These are phyloP conservation scores for Calamus simplicifolius DNA, from an alignment of 176 grass and related monocot species.

Conservation along the genomic window DNA sequence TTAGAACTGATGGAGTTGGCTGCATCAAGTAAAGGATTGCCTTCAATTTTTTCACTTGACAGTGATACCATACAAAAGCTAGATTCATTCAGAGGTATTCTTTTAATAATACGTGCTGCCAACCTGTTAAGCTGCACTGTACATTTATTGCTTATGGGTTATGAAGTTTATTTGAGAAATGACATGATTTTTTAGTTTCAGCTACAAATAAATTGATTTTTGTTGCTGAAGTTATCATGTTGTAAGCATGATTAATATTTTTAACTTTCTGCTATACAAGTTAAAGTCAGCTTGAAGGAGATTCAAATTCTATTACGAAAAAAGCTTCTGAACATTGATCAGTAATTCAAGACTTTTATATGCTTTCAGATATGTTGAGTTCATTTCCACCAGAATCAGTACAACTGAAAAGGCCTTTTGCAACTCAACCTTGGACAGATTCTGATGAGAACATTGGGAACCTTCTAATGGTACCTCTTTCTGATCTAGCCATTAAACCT, in stretches of 20 bases:
- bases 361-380: conserved; percentile 55
- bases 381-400: conserved; percentile 67
- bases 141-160: not conserved
- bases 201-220: too few relatives aligned
- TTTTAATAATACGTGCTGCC: not conserved
- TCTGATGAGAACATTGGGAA: conserved; percentile 83
- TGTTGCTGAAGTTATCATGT: too few relatives aligned
- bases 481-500: too few relatives aligned
- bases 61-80: conserved; percentile 76
- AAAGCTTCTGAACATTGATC: too few relatives aligned
- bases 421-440: conserved; percentile 55
- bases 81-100: conserved; percentile 84
- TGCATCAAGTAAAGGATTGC: conserved; percentile 66
- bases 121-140: not conserved
- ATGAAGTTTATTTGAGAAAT: too few relatives aligned
- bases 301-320: too few relatives aligned
- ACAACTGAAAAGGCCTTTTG: conserved; percentile 66
- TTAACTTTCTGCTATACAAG: too few relatives aligned
- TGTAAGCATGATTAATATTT: too few relatives aligned
- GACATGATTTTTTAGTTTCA: too few relatives aligned
- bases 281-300: too few relatives aligned
- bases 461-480: conserved; percentile 74
- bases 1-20: conserved; percentile 97
- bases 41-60: conserved; percentile 77
- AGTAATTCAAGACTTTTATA: not conserved